Conservation (phyloP, 2,329 filamentous ascomycete genomes). For the Apiospora hydei region DNA sequence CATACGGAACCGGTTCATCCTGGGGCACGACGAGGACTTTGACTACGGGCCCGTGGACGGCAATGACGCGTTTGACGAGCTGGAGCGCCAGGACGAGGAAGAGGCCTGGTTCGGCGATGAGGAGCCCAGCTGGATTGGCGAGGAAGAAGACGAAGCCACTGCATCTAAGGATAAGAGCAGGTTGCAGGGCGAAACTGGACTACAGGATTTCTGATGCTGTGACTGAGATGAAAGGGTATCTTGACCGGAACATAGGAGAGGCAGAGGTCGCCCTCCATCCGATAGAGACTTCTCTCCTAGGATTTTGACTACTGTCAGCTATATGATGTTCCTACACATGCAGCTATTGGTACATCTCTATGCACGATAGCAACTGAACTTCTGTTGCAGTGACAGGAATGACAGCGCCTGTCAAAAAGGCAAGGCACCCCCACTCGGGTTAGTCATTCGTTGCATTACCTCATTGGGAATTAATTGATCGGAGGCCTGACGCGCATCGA, state of each 20-base stretch:
- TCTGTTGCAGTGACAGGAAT: background rate
- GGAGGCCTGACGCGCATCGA: slow-evolving; percentile 16
- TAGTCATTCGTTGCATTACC: slow-evolving; percentile 1
- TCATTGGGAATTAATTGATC: slow-evolving; percentile 14
- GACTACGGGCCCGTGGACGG: slow-evolving; percentile 76
- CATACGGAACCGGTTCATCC: slow-evolving; percentile 76
- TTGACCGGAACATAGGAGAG: background rate
- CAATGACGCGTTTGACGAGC: slow-evolving; percentile 74
- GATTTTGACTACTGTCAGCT: background rate
- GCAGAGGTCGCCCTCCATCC: background rate
- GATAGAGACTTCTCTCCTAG: background rate
- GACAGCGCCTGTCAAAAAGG: background rate
- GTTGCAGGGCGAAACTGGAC: slow-evolving; percentile 68
- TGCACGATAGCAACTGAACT: background rate
- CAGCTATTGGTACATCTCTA: background rate
- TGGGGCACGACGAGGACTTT: slow-evolving; percentile 79
- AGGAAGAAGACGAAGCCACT: slow-evolving; percentile 35
- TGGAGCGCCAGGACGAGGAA: slow-evolving; percentile 66
- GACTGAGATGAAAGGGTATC: background rate
- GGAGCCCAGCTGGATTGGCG: slow-evolving; percentile 70
- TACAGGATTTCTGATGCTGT: slow-evolving; percentile 69
- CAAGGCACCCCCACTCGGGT: background rate
- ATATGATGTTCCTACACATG: no score
- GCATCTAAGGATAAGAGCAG: slow-evolving; percentile 31
- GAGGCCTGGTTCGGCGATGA: slow-evolving; percentile 85